Evolutionary conservation across 352 stramenopile genomes (phyloP).

Genomic region (Globisporangium cystogenes): DNA sequence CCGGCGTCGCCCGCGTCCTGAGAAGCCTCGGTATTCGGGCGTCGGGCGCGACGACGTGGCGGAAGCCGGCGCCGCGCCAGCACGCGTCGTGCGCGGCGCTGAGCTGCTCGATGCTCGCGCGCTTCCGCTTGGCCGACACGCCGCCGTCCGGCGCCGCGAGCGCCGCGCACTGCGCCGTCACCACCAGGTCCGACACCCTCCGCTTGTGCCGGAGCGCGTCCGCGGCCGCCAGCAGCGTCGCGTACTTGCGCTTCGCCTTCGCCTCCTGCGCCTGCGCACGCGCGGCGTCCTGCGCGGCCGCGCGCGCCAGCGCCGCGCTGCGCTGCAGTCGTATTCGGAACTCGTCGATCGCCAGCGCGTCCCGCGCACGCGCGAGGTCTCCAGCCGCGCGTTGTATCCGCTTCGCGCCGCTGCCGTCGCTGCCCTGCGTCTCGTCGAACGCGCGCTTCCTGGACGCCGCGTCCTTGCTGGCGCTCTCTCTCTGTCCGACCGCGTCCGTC

Average conservation of each 20-base stretch:
- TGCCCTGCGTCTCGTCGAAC: constrained; percentile 13
- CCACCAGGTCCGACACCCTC: constrained; percentile 48
- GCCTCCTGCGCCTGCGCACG: constrained; percentile 25
- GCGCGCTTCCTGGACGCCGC: constrained; percentile 6
- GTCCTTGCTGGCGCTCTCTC: no score
- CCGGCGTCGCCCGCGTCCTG: background rate
- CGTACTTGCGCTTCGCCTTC: constrained; percentile 43
- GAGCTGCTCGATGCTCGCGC: constrained; percentile 41
- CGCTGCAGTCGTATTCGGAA: constrained; percentile 68
- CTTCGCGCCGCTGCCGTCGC: constrained; percentile 14
- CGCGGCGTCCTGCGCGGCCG: constrained; percentile 28
- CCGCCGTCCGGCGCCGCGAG: constrained; percentile 28
- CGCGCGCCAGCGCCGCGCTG: constrained; percentile 36
- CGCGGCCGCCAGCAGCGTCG: constrained; percentile 26
- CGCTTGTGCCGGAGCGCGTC: constrained; percentile 53
- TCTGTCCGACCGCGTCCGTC: background rate
- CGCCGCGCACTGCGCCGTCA: constrained; percentile 50
- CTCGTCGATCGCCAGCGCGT: constrained; percentile 27
- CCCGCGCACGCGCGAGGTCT: constrained; percentile 8
- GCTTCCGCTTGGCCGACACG: constrained; percentile 28
- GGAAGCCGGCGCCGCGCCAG: constrained; percentile 6
- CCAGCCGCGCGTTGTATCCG: constrained; percentile 16
- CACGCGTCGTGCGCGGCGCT: constrained; percentile 33
- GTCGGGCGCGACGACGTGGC: constrained; percentile 10
- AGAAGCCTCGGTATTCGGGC: constrained; percentile 10